Conservation (phyloP, 345 rosid genomes). For the Populus alba region DNA sequence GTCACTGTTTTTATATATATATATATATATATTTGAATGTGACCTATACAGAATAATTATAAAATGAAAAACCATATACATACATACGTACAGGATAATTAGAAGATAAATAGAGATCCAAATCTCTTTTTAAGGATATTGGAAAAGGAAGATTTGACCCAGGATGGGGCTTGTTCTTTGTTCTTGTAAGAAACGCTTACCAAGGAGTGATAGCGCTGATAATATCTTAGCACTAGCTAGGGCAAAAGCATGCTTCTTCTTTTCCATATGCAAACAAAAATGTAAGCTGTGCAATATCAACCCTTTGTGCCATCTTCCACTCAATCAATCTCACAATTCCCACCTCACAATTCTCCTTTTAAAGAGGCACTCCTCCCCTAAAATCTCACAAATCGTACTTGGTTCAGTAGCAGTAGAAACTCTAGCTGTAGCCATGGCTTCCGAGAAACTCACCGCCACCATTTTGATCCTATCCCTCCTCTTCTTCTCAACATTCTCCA, state of each 20-base stretch:
- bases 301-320: slow-evolving; percentile 36
- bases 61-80: too few species aligned
- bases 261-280: slow-evolving; percentile 32
- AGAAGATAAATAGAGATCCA: too few species aligned
- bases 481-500: slow-evolving; percentile 24
- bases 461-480: slow-evolving; percentile 37
- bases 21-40: too few species aligned
- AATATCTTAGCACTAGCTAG: neutral
- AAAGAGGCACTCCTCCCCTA: neutral
- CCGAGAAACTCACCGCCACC: slow-evolving; percentile 21
- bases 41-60: too few species aligned
- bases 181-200: too few species aligned
- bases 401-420: neutral
- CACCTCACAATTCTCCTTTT: slow-evolving; percentile 44
- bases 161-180: neutral
- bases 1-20: too few species aligned
- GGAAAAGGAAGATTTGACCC: neutral
- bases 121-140: too few species aligned
- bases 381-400: neutral
- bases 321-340: slow-evolving; percentile 22
- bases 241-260: neutral
- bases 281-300: slow-evolving; percentile 22
- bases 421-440: slow-evolving; percentile 37
- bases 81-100: too few species aligned
- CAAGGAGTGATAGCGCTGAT: neutral